These are phyloP conservation scores for Mycocalia duriaeana DNA, from an alignment of 1,284 basidiomycete species.

Conservation along the genomic window DNA sequence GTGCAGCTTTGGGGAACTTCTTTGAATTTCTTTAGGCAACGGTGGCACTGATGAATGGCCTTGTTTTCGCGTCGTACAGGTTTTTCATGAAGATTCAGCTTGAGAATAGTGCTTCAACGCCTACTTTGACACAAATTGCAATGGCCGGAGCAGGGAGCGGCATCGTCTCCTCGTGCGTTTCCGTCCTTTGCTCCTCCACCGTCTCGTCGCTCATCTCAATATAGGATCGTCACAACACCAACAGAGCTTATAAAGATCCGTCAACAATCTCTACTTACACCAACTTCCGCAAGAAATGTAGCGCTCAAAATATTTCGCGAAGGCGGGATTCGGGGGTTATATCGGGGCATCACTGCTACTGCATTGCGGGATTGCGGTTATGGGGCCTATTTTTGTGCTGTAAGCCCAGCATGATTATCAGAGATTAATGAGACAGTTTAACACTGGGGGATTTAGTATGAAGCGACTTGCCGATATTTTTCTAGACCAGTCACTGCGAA, in stretches of 20 bases:
- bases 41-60: constrained; percentile 68
- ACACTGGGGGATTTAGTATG: constrained; percentile 64
- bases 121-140: constrained; percentile 64
- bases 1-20: background rate
- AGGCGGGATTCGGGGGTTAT: constrained; percentile 65
- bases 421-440: too few species aligned
- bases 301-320: constrained; percentile 48
- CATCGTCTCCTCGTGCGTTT: constrained; percentile 66
- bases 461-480: constrained; percentile 67
- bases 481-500: constrained; percentile 9
- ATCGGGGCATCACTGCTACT: constrained; percentile 70
- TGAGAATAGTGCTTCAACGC: constrained; percentile 35
- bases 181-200: background rate
- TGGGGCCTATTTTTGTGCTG: constrained; percentile 79
- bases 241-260: constrained; percentile 85
- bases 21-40: constrained; percentile 41
- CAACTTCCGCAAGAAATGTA: constrained; percentile 44
- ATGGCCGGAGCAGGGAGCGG: constrained; percentile 78
- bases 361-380: constrained; percentile 74
- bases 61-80: constrained; percentile 73
- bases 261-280: constrained; percentile 54
- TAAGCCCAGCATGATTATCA: constrained; percentile 21
- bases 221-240: constrained; percentile 72
- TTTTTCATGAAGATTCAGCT: constrained; percentile 62
- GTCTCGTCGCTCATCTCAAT: background rate